Percentiles rank a stretch among this genome's conserved stretches.
phyloP scores from a whole-genome alignment of 345 rosid genomes.

The Excoecaria agallocha region DNA sequence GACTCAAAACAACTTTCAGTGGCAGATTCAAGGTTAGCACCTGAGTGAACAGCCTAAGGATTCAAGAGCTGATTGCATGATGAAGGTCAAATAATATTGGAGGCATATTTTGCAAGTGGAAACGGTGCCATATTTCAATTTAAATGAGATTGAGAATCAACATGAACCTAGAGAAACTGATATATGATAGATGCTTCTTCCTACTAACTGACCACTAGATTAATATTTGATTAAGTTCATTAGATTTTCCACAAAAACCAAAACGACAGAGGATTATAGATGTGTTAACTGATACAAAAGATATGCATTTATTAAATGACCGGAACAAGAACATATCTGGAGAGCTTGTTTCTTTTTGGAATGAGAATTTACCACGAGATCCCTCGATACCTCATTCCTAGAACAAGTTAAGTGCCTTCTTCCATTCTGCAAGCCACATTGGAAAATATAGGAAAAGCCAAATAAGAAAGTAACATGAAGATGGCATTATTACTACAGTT shows the following conservation, averaged over 20 bases:
- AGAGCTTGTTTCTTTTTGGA: too few relatives aligned
- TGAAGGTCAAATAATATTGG: constrained; percentile 71
- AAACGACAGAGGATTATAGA: background rate
- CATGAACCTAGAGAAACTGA: background rate
- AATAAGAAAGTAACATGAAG: constrained; percentile 7
- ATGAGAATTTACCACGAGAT: constrained; percentile 97
- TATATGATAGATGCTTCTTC: background rate
- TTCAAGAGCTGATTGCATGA: constrained; percentile 74
- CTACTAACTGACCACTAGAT: background rate
- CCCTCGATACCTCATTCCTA: constrained; percentile 95
- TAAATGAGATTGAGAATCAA: background rate
- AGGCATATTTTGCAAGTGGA: constrained; percentile 69
- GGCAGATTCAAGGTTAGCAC: too few relatives aligned
- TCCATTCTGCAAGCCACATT: constrained; percentile 69
- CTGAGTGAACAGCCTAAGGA: too few relatives aligned
- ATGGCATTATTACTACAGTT: background rate
- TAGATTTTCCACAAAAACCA: background rate
- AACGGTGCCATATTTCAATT: background rate
- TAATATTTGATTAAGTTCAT: background rate
- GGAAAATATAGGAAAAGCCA: constrained; percentile 23
- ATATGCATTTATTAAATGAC: constrained; percentile 7
- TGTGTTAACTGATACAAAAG: background rate
- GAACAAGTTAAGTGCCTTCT: constrained; percentile 87
- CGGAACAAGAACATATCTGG: constrained; percentile 46
- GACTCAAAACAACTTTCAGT: too few relatives aligned